Evolutionary conservation across 225 moss, liverwort and hornwort species (phyloP).

Genomic region (Pseudisothecium myosuroides): DNA sequence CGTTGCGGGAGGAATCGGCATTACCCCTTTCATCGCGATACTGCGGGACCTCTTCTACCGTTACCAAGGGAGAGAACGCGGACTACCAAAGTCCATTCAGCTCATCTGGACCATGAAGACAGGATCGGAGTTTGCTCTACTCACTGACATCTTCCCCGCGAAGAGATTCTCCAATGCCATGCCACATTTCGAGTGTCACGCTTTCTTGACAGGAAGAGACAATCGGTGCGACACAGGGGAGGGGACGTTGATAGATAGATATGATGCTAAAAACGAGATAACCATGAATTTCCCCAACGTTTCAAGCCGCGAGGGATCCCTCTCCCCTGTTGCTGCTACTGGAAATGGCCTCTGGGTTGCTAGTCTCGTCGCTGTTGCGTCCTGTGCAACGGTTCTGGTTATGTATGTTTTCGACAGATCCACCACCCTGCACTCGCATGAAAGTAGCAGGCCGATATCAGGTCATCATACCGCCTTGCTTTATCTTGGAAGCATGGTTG

Average conservation of each 20-base stretch:
- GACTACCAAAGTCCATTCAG: slow-evolving; percentile 22
- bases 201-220: slow-evolving; percentile 22
- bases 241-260: not conserved
- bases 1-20: slow-evolving; percentile 52
- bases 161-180: slow-evolving; percentile 2
- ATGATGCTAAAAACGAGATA: not conserved
- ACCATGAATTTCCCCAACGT: slow-evolving; percentile 13
- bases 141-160: slow-evolving; percentile 20
- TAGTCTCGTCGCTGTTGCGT: not conserved
- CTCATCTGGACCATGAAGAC: slow-evolving; percentile 28
- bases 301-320: slow-evolving; percentile 5
- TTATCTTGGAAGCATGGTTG: not conserved
- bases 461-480: not conserved
- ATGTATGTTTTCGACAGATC: not conserved
- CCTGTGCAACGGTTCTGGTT: not conserved
- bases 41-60: slow-evolving; percentile 39
- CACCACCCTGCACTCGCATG: not conserved
- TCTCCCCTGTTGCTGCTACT: slow-evolving; percentile 14
- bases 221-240: not conserved
- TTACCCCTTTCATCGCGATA: slow-evolving; percentile 50
- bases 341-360: slow-evolving; percentile 20
- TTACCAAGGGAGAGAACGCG: slow-evolving; percentile 10
- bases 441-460: not conserved
- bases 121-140: slow-evolving; percentile 23
- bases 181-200: slow-evolving; percentile 17